These are phyloP conservation scores for Platismatia glauca DNA, from an alignment of 495 filamentous ascomycete species.

Conservation along the genomic window DNA sequence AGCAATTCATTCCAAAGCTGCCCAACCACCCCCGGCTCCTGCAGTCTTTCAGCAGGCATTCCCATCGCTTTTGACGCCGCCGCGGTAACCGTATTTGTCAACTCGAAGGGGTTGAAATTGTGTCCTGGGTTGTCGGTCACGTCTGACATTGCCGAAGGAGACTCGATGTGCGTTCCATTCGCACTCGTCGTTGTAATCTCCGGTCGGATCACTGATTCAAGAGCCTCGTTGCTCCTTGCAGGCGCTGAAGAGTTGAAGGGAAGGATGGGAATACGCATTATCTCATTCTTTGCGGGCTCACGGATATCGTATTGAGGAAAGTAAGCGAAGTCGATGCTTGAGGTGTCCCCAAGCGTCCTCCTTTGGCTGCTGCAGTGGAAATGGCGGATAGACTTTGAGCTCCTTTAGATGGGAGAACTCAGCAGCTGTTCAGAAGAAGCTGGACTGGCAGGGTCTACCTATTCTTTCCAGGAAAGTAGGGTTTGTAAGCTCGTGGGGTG, in stretches of 20 bases:
- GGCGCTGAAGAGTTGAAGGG: constrained; percentile 34
- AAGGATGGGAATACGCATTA: constrained; percentile 45
- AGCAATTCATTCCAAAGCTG: constrained; percentile 49
- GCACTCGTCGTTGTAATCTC: constrained; percentile 49
- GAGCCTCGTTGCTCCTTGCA: constrained; percentile 16
- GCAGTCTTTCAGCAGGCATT: constrained; percentile 33
- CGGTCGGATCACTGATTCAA: constrained; percentile 42
- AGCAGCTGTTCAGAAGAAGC: not conserved
- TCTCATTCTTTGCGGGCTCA: constrained; percentile 22
- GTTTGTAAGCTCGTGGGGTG: constrained; percentile 9
- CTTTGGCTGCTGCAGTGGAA: constrained; percentile 42
- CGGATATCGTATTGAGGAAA: constrained; percentile 46
- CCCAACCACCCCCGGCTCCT: constrained; percentile 37
- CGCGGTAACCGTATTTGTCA: constrained; percentile 44
- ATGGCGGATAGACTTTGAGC: constrained; percentile 31
- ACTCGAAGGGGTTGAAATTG: constrained; percentile 48
- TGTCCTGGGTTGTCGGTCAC: constrained; percentile 47
- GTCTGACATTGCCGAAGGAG: constrained; percentile 45
- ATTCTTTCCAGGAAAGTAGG: constrained; percentile 7
- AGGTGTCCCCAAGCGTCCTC: constrained; percentile 42
- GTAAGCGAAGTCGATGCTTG: constrained; percentile 56
- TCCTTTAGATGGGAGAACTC: not conserved
- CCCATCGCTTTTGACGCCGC: constrained; percentile 21
- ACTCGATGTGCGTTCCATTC: constrained; percentile 44
- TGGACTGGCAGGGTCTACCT: constrained; percentile 6